These are phyloP conservation scores for Thielaviopsis musarum DNA, from an alignment of 2,329 filamentous ascomycete genomes.

Conservation along the genomic window DNA sequence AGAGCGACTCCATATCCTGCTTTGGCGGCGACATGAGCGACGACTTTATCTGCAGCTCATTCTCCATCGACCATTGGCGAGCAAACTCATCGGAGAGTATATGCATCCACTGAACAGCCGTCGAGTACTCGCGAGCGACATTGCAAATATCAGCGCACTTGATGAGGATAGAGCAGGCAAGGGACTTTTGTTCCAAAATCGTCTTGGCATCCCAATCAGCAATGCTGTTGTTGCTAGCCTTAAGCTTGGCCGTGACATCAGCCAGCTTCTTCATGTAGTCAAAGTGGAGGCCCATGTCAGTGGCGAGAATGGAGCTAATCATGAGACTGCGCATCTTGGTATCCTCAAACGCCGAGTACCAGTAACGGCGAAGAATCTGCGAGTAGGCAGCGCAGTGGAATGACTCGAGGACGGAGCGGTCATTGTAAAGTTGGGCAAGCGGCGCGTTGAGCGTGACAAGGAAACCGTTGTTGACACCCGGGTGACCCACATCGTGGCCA, in stretches of 20 bases:
- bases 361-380: constrained; percentile 82
- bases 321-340: constrained; percentile 70
- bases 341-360: constrained; percentile 69
- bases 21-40: constrained; percentile 74
- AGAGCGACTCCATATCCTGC: constrained; percentile 67
- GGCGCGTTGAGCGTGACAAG: constrained; percentile 82
- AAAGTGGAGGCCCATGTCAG: constrained; percentile 93
- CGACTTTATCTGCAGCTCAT: constrained; percentile 70
- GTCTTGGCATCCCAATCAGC: constrained; percentile 65
- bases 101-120: constrained; percentile 77
- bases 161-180: constrained; percentile 83
- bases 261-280: constrained; percentile 85
- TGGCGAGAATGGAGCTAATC: constrained; percentile 95
- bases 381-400: constrained; percentile 97
- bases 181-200: constrained; percentile 56
- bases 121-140: constrained; percentile 69
- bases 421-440: constrained; percentile 88
- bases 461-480: constrained; percentile 96
- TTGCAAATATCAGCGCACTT: constrained; percentile 99
- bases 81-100: constrained; percentile 94
- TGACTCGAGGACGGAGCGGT: constrained; percentile 87
- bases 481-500: constrained; percentile 92
- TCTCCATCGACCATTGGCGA: constrained; percentile 82
- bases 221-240: constrained; percentile 40
- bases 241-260: constrained; percentile 63